Evolutionary conservation across 2,329 filamentous ascomycete genomes (phyloP).

Genomic region (Fusarium sp.): DNA sequence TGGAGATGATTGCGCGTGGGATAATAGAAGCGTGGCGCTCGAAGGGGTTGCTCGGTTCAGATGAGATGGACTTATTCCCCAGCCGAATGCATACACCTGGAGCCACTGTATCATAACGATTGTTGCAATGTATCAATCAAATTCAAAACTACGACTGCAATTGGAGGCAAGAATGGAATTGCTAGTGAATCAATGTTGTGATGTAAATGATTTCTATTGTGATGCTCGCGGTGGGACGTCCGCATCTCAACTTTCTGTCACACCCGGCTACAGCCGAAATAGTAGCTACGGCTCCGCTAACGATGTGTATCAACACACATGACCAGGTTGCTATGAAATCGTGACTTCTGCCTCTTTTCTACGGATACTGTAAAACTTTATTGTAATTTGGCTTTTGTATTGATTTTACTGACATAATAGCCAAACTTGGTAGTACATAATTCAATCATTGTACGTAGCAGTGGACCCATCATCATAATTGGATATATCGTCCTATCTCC

Average conservation of each 20-base stretch:
- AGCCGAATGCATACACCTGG: constrained; percentile 38
- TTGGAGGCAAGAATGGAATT: constrained; percentile 4
- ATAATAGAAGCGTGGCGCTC: constrained; percentile 33
- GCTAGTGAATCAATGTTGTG: constrained; percentile 12
- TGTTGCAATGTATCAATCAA: constrained; percentile 47
- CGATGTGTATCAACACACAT: constrained; percentile 13
- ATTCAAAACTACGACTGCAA: constrained; percentile 26
- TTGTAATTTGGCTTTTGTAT: neutral
- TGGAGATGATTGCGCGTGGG: constrained; percentile 37
- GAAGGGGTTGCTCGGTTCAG: constrained; percentile 30
- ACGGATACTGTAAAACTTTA: neutral
- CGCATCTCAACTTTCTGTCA: constrained; percentile 30
- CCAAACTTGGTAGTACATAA: neutral
- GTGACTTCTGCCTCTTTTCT: neutral
- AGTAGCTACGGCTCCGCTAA: constrained; percentile 26
- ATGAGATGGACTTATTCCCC: constrained; percentile 34
- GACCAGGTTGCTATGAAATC: neutral
- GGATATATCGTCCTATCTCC: constrained; percentile 11
- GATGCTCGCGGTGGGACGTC: constrained; percentile 18
- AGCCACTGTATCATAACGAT: constrained; percentile 49
- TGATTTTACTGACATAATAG: neutral
- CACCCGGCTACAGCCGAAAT: constrained; percentile 42
- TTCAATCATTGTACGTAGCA: constrained; percentile 9
- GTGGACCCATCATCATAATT: constrained; percentile 27
- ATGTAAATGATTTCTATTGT: neutral